A percentile compares a stretch with the other conserved stretches of the same genome.
These are phyloP conservation scores for Xerocomellus dryophilus DNA, from an alignment of 768 basidiomycete species.

Conservation along the genomic window DNA sequence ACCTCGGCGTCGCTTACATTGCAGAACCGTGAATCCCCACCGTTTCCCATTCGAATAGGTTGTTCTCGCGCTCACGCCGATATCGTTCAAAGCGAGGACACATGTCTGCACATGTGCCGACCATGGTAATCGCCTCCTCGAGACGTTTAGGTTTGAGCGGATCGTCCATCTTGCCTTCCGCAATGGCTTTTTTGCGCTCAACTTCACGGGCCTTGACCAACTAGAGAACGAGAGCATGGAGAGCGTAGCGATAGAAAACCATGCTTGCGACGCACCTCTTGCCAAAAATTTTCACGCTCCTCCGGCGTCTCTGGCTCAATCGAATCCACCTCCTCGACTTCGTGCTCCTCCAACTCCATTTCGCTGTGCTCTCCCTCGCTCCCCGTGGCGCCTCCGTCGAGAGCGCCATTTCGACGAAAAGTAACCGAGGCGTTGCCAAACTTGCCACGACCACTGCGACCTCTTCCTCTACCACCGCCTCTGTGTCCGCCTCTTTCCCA, in stretches of 20 bases:
- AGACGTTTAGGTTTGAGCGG: slow-evolving; percentile 75
- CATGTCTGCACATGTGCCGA: slow-evolving; percentile 91
- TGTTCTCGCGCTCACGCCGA: slow-evolving; percentile 84
- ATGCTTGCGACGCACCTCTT: slow-evolving; percentile 52
- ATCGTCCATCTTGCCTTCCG: slow-evolving; percentile 85
- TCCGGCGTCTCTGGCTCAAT: slow-evolving; percentile 56
- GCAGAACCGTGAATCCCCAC: slow-evolving; percentile 42
- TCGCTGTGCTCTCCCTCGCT: slow-evolving; percentile 37
- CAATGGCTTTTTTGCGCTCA: slow-evolving; percentile 71
- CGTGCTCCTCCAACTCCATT: slow-evolving; percentile 29
- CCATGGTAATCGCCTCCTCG: slow-evolving; percentile 88
- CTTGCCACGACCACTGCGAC: slow-evolving; percentile 35
- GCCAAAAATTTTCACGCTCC: slow-evolving; percentile 66
- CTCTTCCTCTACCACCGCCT: slow-evolving; percentile 49
- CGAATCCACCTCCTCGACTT: slow-evolving; percentile 37
- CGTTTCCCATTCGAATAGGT: slow-evolving; percentile 81
- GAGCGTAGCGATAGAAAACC: slow-evolving; percentile 12
- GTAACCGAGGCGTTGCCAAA: slow-evolving; percentile 43
- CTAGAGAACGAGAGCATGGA: slow-evolving; percentile 36
- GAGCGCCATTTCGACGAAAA: slow-evolving; percentile 27
- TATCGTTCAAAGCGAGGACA: slow-evolving; percentile 93
- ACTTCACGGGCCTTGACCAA: slow-evolving; percentile 70
- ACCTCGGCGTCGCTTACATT: slow-evolving; percentile 4
- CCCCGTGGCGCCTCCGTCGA: slow-evolving; percentile 30
- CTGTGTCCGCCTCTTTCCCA: slow-evolving; percentile 64